A percentile compares a stretch with the other conserved stretches of the same genome.
Evolutionary conservation across 352 stramenopile species (phyloP).

Genomic region (Pythium myriotylum): DNA sequence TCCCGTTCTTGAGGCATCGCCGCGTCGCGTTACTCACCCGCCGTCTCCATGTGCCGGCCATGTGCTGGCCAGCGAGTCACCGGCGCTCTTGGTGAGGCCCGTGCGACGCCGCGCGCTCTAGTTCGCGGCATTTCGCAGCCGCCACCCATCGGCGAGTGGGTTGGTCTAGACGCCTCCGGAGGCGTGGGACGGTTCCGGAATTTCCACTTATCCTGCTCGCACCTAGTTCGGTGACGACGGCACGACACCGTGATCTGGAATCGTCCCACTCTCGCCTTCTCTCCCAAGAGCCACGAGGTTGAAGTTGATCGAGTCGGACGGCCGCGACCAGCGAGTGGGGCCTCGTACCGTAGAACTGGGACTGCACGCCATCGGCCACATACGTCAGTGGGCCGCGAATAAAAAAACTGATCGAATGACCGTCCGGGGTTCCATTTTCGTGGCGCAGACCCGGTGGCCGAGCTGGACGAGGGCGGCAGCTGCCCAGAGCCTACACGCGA

Average conservation of each 20-base stretch:
- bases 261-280: neutral
- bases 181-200: no score
- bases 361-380: neutral
- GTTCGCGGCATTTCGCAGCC: no score
- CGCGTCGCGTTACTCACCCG: neutral
- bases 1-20: neutral
- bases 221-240: neutral
- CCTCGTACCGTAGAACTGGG: neutral
- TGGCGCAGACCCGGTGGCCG: neutral
- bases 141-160: no score
- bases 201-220: neutral
- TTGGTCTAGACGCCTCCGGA: no score
- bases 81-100: neutral
- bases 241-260: neutral
- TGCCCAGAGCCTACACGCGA: no score
- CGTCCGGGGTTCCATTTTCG: neutral
- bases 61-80: neutral
- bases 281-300: neutral
- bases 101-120: no score
- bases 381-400: neutral
- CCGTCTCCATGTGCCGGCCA: no score
- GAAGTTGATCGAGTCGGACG: neutral
- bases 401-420: constrained; percentile 2
- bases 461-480: no score
- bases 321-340: neutral